Evolutionary conservation across 768 basidiomycete species (phyloP), one percentile per base, ranked within the genome.

Genomic region (Pholiota molesta): DNA sequence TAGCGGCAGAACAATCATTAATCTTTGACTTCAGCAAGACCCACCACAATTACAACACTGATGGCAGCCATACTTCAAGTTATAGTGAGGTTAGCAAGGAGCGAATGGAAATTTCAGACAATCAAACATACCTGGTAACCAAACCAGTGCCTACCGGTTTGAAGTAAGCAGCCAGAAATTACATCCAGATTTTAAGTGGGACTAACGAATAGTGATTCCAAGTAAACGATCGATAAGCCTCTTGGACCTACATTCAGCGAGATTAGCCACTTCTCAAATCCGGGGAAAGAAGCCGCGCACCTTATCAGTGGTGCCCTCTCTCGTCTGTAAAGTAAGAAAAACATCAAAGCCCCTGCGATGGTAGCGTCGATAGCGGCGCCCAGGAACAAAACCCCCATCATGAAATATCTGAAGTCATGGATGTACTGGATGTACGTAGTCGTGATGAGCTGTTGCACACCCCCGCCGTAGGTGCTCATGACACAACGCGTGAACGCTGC

Each of bases 141-240:
- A 56, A 21, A n/a, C 55, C 55, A 13, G 55, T 56, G n/a, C 55
- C 55, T 56, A 23, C 16, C 19, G 26, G 14, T 37, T 37, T 4
- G 21, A 40, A 26, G 35, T 56, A 9, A 42, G 23, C 17, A 29
- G 5, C 8, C 5, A 16, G 29, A 1, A 13, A 31, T 40, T 17
- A 40, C 4, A 17, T n/a, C 14, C 14, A n/a, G 45, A 26, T 2
- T n/a, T 31, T 3, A 17, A 42, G n/a, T n/a, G 28, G 9, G 11
- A 45, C 60, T 55, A 10, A 61, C 60, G 40, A 33, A 61, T 29
- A 31, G 53, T 61, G 31, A 29, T 56, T 14, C 29, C 60, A 49
- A 61, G 45, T 16, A 61, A 53, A 14, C 54, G 60, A 40, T 61
- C 60, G 19, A 61, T 31, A 23, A 61, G 21, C 28, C 54, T 55